Base-by-base conservation (phyloP, 495 filamentous ascomycete genomes). In the Podospora fimiseda region DNA sequence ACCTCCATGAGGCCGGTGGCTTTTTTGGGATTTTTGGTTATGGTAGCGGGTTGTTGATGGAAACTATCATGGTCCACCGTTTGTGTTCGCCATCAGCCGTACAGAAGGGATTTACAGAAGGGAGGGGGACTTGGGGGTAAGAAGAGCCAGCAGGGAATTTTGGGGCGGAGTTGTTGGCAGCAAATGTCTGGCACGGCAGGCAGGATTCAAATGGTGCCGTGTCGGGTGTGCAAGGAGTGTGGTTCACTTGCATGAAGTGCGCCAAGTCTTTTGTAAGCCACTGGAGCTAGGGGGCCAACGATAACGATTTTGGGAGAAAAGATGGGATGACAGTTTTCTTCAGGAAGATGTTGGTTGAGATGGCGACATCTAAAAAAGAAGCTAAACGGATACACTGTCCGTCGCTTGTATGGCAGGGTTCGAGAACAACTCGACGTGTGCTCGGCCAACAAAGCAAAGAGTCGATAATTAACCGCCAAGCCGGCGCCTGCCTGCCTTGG, bases 261-360 rank as follows among this genome's bases (percentile, higher is more conserved):
- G 56, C 56, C 51, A 53, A 58, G 56, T n/a, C 56, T 58, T n/a
- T 47, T 41, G 46, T 37, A 41, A 53, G 56, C 56, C 43, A 39
- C 55, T n/a, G 43, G 18, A 43, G 11, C 27, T 33, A 33, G 27
- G 13, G 44, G 15, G n/a, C n/a, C n/a, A n/a, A n/a, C n/a, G n/a
- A n/a, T n/a, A n/a, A n/a, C n/a, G n/a, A n/a, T n/a, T n/a, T n/a
- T 33, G 11, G 27, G 5, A 33, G 5, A 33, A 33, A 33, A 33
- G 6, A 33, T 33, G 27, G 27, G 27, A 33, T 33, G 27, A 11
- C 27, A 33, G 27, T 33, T 33, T 33, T 5, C 27, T 5, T 6
- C 27, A 33, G 27, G 5, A 11, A 33, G 11, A 33, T 33, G 6
- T n/a, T n/a, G n/a, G n/a, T n/a, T n/a, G n/a, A n/a, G n/a, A n/a